Conservation (phyloP, 257 asterid genomes). For the Solanum paucissectum region DNA sequence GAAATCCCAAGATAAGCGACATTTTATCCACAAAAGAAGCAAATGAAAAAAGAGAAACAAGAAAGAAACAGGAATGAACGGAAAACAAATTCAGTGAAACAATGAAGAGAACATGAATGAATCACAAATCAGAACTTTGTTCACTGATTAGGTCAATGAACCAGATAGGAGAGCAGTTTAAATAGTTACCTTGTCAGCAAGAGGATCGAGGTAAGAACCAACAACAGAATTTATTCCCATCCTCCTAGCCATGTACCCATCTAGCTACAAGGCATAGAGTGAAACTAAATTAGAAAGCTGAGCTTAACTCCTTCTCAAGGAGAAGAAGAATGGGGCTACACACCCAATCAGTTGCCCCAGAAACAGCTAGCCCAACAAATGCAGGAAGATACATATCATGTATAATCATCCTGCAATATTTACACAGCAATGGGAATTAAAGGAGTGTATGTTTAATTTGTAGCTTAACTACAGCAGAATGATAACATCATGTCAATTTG, state of each 20-base stretch:
- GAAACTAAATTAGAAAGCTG: background rate
- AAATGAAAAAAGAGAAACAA: background rate
- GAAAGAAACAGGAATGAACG: background rate
- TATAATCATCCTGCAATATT: conserved; percentile 70
- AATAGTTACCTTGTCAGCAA: conserved; percentile 78
- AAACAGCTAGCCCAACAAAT: conserved; percentile 69
- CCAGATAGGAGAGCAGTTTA: background rate
- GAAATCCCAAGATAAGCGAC: background rate
- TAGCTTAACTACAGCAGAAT: background rate
- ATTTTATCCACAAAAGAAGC: background rate
- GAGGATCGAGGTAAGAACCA: conserved; percentile 98
- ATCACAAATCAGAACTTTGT: background rate
- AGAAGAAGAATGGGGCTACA: conserved; percentile 3
- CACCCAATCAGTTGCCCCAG: conserved; percentile 98
- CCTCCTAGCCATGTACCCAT: conserved; percentile 90
- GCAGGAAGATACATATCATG: conserved; percentile 81
- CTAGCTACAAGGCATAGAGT: conserved; percentile 46
- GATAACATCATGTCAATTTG: background rate
- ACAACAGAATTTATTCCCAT: conserved; percentile 82
- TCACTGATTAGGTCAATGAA: background rate
- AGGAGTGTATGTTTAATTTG: background rate
- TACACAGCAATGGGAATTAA: background rate
- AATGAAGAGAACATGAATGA: background rate
- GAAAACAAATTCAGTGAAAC: background rate
- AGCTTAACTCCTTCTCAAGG: background rate